Evolutionary conservation across 225 moss, liverwort and hornwort species (phyloP).

Genomic region (Polytrichum formosum): DNA sequence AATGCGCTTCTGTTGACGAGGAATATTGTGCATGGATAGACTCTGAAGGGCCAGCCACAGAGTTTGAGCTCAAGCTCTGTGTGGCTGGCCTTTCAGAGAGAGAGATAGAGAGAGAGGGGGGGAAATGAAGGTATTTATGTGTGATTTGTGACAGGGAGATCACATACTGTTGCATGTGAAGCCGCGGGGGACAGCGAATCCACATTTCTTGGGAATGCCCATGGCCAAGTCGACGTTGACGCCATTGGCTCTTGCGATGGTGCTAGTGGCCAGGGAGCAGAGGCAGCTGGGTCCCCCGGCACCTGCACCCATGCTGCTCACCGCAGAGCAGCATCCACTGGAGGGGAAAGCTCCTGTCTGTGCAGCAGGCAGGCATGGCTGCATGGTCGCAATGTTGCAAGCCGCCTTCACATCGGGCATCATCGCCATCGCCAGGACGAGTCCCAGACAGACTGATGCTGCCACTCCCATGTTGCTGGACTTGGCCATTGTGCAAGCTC

Average conservation of each 20-base stretch:
- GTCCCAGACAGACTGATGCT: neutral
- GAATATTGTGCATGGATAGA: too few species aligned
- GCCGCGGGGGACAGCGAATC: conserved; percentile 3
- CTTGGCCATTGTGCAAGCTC: neutral
- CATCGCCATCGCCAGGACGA: conserved; percentile 8
- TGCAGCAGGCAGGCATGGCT: neutral
- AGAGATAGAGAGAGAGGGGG: too few species aligned
- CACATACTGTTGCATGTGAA: conserved; percentile 1
- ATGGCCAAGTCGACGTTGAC: conserved; percentile 4
- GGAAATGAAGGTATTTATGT: too few species aligned
- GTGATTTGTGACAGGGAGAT: too few species aligned
- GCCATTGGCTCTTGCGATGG: neutral
- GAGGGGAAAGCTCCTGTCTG: neutral
- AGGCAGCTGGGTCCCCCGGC: conserved; percentile 1
- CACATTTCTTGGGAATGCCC: neutral
- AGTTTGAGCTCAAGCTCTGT: too few species aligned
- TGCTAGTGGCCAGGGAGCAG: neutral
- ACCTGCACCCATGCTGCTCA: neutral
- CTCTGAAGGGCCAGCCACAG: too few species aligned
- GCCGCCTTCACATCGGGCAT: neutral
- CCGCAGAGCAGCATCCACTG: neutral
- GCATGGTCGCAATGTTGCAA: neutral
- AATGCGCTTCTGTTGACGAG: too few species aligned
- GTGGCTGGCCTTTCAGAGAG: too few species aligned
- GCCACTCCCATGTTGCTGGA: neutral